Conservation (phyloP, 2,329 filamentous ascomycete genomes). For the Pseudocercospora ulei region DNA sequence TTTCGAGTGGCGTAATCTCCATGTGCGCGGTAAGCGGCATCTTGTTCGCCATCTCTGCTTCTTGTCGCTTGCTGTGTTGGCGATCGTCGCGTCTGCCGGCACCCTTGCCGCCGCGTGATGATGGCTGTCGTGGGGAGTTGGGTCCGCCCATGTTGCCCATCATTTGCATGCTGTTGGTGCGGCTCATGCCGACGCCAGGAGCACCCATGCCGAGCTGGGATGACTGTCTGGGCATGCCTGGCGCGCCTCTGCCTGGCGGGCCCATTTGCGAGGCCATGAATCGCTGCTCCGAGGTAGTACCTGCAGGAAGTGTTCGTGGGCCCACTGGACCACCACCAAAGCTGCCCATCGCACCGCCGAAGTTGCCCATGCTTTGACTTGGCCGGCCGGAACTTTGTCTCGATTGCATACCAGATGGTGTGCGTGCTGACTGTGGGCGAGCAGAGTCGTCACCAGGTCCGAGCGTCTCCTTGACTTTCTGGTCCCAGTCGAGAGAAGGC, state of each 20-base stretch:
- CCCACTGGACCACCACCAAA: slow-evolving; percentile 31
- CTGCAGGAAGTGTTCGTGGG: slow-evolving; percentile 55
- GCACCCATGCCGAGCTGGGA: slow-evolving; percentile 45
- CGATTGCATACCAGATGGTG: slow-evolving; percentile 39
- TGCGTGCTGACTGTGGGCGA: slow-evolving; percentile 51
- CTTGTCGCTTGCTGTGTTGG: slow-evolving; percentile 46
- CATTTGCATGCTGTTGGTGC: slow-evolving; percentile 52
- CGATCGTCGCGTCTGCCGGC: slow-evolving; percentile 54
- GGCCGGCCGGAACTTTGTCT: slow-evolving; percentile 40
- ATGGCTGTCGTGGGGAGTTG: slow-evolving; percentile 54
- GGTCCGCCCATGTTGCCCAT: slow-evolving; percentile 52
- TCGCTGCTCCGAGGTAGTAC: slow-evolving; percentile 67
- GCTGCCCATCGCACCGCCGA: slow-evolving; percentile 39
- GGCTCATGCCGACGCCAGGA: slow-evolving; percentile 46
- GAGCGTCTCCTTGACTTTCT: slow-evolving; percentile 73
- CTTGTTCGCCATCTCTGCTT: slow-evolving; percentile 62
- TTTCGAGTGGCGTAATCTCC: slow-evolving; percentile 69
- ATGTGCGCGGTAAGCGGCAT: slow-evolving; percentile 84
- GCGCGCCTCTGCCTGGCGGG: slow-evolving; percentile 20
- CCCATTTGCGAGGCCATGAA: slow-evolving; percentile 42
- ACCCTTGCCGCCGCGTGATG: slow-evolving; percentile 47
- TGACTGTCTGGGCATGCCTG: slow-evolving; percentile 49
- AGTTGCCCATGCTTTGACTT: slow-evolving; percentile 55
- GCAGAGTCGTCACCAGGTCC: slow-evolving; percentile 64
- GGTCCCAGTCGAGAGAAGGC: slow-evolving; percentile 85